Conservation (phyloP, 2,329 filamentous ascomycete species). For the Fonsecaea monophora region DNA sequence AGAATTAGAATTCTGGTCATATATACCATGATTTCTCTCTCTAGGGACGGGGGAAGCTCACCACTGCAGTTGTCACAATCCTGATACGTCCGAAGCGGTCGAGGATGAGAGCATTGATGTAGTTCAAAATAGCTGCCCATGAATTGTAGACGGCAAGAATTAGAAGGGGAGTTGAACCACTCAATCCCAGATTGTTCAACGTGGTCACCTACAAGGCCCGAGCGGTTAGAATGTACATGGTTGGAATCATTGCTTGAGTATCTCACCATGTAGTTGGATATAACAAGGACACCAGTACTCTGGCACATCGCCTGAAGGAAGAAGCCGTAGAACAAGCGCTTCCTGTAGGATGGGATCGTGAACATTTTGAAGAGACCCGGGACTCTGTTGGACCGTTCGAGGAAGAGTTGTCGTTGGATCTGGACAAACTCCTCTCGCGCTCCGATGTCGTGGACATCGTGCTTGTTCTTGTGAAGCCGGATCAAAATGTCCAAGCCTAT, state of each 20-base stretch:
- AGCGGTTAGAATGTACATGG: background rate
- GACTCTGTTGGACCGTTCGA: background rate
- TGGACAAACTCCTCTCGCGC: background rate
- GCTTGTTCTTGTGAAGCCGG: background rate
- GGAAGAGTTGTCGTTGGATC: background rate
- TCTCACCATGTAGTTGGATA: constrained; percentile 50
- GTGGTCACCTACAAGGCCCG: constrained; percentile 45
- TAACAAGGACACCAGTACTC: constrained; percentile 43
- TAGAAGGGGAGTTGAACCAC: constrained; percentile 50
- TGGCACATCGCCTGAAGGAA: constrained; percentile 14
- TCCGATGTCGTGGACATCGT: background rate
- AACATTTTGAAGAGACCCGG: background rate
- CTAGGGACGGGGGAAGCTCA: background rate
- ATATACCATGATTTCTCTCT: background rate
- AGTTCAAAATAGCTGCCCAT: constrained; percentile 20
- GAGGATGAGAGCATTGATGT: constrained; percentile 9
- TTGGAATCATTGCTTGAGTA: background rate
- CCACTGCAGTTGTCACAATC: constrained; percentile 28
- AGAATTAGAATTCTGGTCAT: background rate
- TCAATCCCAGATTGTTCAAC: constrained; percentile 52
- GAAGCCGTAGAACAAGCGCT: constrained; percentile 18
- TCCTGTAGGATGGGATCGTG: constrained; percentile 9
- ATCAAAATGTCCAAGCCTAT: background rate
- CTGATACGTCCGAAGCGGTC: constrained; percentile 17
- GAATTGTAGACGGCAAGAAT: constrained; percentile 50